These are phyloP conservation scores for Vitis rupestris DNA, from an alignment of 164 flowering plant genomes.

Conservation along the genomic window DNA sequence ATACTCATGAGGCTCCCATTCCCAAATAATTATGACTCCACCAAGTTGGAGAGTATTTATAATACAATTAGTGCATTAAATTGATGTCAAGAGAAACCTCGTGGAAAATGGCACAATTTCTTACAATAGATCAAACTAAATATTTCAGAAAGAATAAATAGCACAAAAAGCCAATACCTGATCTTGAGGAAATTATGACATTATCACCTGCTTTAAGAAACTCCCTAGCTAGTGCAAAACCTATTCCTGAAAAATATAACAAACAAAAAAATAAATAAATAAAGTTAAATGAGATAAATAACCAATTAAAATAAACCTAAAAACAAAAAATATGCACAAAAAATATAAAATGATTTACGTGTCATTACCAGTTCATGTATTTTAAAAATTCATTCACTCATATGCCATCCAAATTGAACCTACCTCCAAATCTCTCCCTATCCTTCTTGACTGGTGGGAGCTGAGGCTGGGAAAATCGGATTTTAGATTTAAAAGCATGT, in stretches of 20 bases:
- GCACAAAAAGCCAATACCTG: conserved; percentile 41
- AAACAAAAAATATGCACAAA: not conserved
- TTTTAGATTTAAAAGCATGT: too few relatives aligned
- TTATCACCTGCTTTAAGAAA: conserved; percentile 90
- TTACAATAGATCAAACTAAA: not conserved
- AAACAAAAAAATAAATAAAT: not conserved
- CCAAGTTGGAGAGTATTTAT: too few relatives aligned
- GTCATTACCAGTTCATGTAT: not conserved
- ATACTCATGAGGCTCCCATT: too few relatives aligned
- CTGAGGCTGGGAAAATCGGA: too few relatives aligned
- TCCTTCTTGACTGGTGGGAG: too few relatives aligned
- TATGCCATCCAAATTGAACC: too few relatives aligned
- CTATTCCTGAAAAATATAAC: conserved; percentile 61
- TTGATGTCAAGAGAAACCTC: too few relatives aligned
- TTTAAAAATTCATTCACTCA: not conserved
- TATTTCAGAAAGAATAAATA: not conserved
- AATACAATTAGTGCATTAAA: too few relatives aligned
- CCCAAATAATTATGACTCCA: too few relatives aligned
- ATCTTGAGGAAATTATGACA: conserved; percentile 85
- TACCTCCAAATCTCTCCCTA: too few relatives aligned
- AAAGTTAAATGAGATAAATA: not conserved
- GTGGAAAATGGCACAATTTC: too few relatives aligned
- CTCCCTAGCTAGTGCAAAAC: conserved; percentile 83
- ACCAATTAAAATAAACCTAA: not conserved
- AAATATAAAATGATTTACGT: not conserved